These are phyloP conservation scores for Penicillium sclerotigenum DNA, from an alignment of 2,329 filamentous ascomycete species.

Conservation along the genomic window DNA sequence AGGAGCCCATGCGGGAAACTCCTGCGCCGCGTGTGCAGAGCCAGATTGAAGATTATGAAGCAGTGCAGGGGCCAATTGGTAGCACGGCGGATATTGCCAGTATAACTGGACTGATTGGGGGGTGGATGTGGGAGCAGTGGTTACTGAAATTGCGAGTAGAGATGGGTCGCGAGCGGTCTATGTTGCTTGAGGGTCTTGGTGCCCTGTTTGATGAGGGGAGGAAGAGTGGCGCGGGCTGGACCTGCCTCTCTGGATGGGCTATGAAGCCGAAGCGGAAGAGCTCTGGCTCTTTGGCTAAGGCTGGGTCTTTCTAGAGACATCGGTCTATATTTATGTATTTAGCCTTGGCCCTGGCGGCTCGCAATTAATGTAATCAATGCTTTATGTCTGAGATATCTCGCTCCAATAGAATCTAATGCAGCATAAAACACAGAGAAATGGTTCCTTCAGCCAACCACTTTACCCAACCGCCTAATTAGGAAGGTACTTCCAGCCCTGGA, in stretches of 20 bases:
- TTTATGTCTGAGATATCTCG: not conserved
- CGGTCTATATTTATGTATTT: not conserved
- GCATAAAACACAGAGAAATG: not conserved
- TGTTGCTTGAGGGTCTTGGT: conserved; percentile 55
- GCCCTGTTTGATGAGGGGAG: conserved; percentile 59
- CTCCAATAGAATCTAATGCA: not conserved
- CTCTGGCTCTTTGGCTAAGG: not conserved
- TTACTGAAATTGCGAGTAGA: conserved; percentile 83
- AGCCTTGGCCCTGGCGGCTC: conserved; percentile 1
- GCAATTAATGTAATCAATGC: conserved; percentile 19
- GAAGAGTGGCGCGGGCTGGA: conserved; percentile 57
- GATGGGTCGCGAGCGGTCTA: conserved; percentile 64
- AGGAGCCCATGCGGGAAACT: conserved; percentile 44
- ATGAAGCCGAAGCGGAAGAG: conserved; percentile 46
- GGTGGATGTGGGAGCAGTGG: conserved; percentile 96
- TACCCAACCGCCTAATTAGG: not conserved
- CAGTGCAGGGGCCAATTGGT: conserved; percentile 55
- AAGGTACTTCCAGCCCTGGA: not conserved
- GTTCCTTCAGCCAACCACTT: not conserved
- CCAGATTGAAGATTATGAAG: conserved; percentile 53
- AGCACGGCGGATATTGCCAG: conserved; percentile 69
- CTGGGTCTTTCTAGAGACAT: not conserved
- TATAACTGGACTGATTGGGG: conserved; percentile 76
- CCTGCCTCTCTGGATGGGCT: conserved; percentile 58
- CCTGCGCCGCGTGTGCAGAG: conserved; percentile 38